Conservation (phyloP, 1,139 yeast genomes). For the Scheffersomyces titani region DNA sequence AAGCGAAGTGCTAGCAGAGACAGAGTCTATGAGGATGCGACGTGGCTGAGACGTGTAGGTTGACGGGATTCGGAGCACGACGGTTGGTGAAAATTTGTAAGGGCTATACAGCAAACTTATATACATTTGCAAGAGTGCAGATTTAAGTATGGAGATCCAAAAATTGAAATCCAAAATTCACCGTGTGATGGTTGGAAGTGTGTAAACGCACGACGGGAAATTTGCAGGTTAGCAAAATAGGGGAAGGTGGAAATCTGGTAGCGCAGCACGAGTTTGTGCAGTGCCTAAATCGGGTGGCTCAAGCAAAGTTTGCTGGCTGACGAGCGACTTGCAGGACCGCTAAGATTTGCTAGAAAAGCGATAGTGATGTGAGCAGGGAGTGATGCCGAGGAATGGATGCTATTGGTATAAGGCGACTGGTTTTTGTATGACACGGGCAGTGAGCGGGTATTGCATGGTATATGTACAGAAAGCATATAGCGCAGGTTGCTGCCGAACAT, state of each 20-base stretch:
- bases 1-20: background rate
- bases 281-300: background rate
- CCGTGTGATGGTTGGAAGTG: background rate
- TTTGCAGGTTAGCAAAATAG: background rate
- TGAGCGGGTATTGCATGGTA: no score
- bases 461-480: no score
- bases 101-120: background rate
- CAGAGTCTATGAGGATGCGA: background rate
- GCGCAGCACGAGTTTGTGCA: background rate
- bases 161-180: background rate
- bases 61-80: background rate
- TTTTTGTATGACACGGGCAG: no score
- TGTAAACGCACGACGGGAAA: background rate
- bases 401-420: no score
- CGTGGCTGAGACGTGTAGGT: background rate
- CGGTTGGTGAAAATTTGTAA: background rate
- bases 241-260: background rate
- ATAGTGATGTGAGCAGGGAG: no score
- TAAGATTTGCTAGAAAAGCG: no score
- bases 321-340: no score
- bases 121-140: background rate
- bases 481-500: no score
- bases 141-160: background rate
- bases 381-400: no score
- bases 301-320: background rate